Evolutionary conservation across 2,329 filamentous ascomycete genomes (phyloP).

Genomic region (Curvularia lunata): DNA sequence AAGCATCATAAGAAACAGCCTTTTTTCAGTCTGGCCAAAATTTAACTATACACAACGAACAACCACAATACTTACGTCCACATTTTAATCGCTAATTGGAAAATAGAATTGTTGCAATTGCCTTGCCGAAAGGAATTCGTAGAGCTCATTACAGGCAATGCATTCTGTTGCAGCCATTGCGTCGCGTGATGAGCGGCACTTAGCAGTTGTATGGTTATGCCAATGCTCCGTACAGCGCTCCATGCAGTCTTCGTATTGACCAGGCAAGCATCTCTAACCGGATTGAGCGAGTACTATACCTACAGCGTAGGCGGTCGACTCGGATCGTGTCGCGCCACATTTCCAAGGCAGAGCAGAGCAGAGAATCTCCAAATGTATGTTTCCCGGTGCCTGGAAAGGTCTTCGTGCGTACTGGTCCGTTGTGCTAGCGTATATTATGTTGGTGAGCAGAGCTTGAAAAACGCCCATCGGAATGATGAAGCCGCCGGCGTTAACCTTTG

Average conservation of each 20-base stretch:
- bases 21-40: background rate
- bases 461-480: background rate
- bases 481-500: background rate
- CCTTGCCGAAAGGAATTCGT: too few species aligned
- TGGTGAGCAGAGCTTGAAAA: too few species aligned
- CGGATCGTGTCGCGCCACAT: background rate
- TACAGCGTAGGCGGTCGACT: background rate
- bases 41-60: background rate
- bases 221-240: background rate
- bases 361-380: background rate
- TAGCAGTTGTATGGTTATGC: background rate
- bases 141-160: background rate
- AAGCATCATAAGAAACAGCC: background rate
- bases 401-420: background rate
- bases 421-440: background rate
- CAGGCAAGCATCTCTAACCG: background rate
- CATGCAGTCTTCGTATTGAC: background rate
- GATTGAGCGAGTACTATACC: background rate
- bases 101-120: too few species aligned
- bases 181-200: background rate
- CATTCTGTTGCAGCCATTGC: background rate
- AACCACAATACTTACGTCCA: too few species aligned
- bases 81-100: too few species aligned
- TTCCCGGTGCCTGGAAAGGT: background rate
- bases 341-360: background rate